Evolutionary conservation across 2,329 filamentous ascomycete genomes (phyloP), one percentile per base, ranked within the genome.

Genomic region (Neoascochyta sp.): DNA sequence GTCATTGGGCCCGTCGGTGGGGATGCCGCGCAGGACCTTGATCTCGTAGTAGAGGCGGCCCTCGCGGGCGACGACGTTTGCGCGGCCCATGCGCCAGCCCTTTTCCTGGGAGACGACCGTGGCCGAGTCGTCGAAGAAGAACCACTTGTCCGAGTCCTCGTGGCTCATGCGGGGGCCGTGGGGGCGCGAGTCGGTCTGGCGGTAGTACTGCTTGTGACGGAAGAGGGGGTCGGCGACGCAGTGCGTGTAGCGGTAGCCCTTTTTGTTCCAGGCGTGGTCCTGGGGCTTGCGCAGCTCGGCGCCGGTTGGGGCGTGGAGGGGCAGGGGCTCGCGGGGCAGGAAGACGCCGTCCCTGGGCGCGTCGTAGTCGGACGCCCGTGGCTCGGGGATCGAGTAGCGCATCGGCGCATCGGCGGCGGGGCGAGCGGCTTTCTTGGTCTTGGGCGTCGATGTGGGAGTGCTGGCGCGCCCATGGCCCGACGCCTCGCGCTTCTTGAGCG

Each of bases 41-140:
- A 90, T 88, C 65, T 98, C 92, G 72, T 88, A 98, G 63, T 93
- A 98, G 71, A 86, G 87, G 17, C 85, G 78, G 1, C 92, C 92
- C 63, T 96, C 86, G 24, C 92, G 75, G 4, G 89, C 85, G 14
- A 85, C 87, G 1, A 96, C 83, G 52, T 98, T 98, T 9, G 86
- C 88, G 21, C 90, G 79, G 2, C 85, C 83, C 73, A 90, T 92
- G 36, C 93, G 78, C 73, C 92, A 95, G 7, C 92, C 89, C 63
- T 94, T 94, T 47, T 90, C 81, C 9, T 92, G 94, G 0, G 86
- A 94, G 30, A 95, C 78, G 27, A 87, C 80, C 12, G 75, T 77
- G 6, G 82, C 88, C 20, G 78, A 76, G 53, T 88, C 83, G 29
- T 69, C 67, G 55, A 95, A 87, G 54, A 83, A 84, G 59, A 95